Conservation (phyloP, 352 stramenopile genomes). For the Phytophthora macrochlamydospora region DNA sequence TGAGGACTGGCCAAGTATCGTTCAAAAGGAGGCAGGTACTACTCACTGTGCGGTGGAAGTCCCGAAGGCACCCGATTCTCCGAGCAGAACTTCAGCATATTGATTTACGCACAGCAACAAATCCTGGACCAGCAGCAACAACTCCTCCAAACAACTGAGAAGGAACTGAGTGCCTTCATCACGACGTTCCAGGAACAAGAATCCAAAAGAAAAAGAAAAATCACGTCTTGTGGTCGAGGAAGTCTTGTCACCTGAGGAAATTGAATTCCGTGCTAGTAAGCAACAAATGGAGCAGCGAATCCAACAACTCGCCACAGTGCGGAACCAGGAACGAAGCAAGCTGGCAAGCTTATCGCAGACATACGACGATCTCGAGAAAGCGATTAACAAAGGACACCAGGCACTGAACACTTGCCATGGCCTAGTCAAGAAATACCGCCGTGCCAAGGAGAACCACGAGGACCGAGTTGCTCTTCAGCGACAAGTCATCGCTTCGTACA, state of each 20-base stretch:
- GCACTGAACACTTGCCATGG: constrained; percentile 54
- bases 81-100: constrained; percentile 54
- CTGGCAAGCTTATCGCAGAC: constrained; percentile 28
- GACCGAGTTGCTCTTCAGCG: constrained; percentile 22
- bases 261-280: constrained; percentile 55
- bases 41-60: constrained; percentile 40
- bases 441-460: constrained; percentile 8
- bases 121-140: constrained; percentile 44
- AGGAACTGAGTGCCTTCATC: constrained; percentile 41
- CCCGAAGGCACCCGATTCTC: constrained; percentile 54
- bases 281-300: constrained; percentile 49
- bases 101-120: constrained; percentile 72
- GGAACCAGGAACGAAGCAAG: constrained; percentile 32
- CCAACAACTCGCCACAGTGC: constrained; percentile 20
- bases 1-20: constrained; percentile 61
- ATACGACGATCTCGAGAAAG: constrained; percentile 36
- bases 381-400: constrained; percentile 71
- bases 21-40: constrained; percentile 62
- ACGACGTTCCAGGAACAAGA: constrained; percentile 61
- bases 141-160: constrained; percentile 33
- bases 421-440: constrained; percentile 51
- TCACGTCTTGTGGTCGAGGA: constrained; percentile 77
- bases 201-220: constrained; percentile 89
- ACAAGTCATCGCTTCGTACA: constrained; percentile 52
- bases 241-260: constrained; percentile 60